Evolutionary conservation across 768 basidiomycete species (phyloP).

Genomic region (Podaxis pistillaris): DNA sequence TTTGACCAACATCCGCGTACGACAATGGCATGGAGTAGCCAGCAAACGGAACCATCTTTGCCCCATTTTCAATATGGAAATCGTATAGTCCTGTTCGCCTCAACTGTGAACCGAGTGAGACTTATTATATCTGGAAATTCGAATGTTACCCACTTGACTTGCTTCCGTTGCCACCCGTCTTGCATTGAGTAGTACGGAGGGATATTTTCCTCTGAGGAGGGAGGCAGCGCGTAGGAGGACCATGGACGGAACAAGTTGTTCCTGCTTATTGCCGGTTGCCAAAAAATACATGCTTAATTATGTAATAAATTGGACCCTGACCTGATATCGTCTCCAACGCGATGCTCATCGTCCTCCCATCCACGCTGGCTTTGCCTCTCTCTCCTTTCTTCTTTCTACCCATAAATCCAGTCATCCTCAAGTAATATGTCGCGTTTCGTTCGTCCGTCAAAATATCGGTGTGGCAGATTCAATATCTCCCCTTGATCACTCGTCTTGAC

Average conservation of each 20-base stretch:
- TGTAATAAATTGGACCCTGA: conserved; percentile 8
- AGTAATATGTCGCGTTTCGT: conserved; percentile 81
- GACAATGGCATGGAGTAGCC: conserved; percentile 93
- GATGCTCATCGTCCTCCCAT: conserved; percentile 11
- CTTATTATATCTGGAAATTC: neutral
- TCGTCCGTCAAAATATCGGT: conserved; percentile 85
- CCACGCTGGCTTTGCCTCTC: neutral
- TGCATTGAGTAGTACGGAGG: neutral
- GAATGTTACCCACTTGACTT: conserved; percentile 16
- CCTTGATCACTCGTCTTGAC: conserved; percentile 14
- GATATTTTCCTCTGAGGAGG: conserved; percentile 1
- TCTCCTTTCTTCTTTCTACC: neutral
- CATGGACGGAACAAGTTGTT: conserved; percentile 11
- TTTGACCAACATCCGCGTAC: conserved; percentile 82
- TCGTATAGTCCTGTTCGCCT: conserved; percentile 81
- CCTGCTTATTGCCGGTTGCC: neutral
- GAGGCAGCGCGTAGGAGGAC: conserved; percentile 8
- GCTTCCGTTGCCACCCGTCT: conserved; percentile 24
- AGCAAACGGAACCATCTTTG: conserved; percentile 96
- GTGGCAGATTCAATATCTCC: conserved; percentile 21
- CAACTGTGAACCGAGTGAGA: conserved; percentile 27
- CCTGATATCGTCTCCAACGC: conserved; percentile 4
- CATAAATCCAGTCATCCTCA: neutral
- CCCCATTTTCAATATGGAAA: conserved; percentile 79
- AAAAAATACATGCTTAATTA: conserved; percentile 11